These are phyloP conservation scores for Glonium stellatum DNA, from an alignment of 495 filamentous ascomycete genomes.

Conservation along the genomic window DNA sequence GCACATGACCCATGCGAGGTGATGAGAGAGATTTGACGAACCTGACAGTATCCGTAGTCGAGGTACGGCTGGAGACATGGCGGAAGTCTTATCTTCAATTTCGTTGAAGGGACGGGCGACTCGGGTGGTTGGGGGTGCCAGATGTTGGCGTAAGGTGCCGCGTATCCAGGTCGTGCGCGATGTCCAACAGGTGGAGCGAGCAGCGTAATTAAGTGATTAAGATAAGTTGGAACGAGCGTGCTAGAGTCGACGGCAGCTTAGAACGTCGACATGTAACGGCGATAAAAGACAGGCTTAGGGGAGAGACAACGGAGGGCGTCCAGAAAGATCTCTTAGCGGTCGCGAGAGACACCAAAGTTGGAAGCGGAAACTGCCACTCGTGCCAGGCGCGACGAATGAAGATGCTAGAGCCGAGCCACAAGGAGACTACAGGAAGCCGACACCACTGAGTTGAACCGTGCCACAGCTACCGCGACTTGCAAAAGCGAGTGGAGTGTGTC, in stretches of 20 bases:
- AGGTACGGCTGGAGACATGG: slow-evolving; percentile 29
- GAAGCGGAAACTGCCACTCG: slow-evolving; percentile 8
- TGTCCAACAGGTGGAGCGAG: background rate
- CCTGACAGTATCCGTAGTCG: slow-evolving; percentile 35
- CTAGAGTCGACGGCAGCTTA: slow-evolving; percentile 14
- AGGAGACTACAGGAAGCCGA: slow-evolving; percentile 6
- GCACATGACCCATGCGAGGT: background rate
- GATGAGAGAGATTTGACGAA: slow-evolving; percentile 13
- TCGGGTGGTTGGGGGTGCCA: slow-evolving; percentile 13
- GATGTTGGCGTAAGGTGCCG: slow-evolving; percentile 17
- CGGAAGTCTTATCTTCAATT: slow-evolving; percentile 9
- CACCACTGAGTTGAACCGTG: background rate
- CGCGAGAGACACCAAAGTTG: slow-evolving; percentile 9
- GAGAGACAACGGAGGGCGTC: background rate
- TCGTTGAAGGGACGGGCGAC: slow-evolving; percentile 5
- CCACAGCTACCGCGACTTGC: slow-evolving; percentile 11
- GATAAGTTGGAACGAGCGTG: slow-evolving; percentile 28
- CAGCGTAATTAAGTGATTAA: slow-evolving; percentile 30
- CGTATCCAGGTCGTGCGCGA: slow-evolving; percentile 4
- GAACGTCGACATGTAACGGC: slow-evolving; percentile 23
- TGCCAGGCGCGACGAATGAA: slow-evolving; percentile 17
- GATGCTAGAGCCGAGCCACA: slow-evolving; percentile 1
- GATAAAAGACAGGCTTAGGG: slow-evolving; percentile 24
- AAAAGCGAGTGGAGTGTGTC: slow-evolving; percentile 17
- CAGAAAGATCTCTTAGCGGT: slow-evolving; percentile 13